Percentiles rank a stretch among this genome's conserved stretches.
Evolutionary conservation across 352 stramenopile genomes (phyloP).

Genomic region (Pythium apleroticum): DNA sequence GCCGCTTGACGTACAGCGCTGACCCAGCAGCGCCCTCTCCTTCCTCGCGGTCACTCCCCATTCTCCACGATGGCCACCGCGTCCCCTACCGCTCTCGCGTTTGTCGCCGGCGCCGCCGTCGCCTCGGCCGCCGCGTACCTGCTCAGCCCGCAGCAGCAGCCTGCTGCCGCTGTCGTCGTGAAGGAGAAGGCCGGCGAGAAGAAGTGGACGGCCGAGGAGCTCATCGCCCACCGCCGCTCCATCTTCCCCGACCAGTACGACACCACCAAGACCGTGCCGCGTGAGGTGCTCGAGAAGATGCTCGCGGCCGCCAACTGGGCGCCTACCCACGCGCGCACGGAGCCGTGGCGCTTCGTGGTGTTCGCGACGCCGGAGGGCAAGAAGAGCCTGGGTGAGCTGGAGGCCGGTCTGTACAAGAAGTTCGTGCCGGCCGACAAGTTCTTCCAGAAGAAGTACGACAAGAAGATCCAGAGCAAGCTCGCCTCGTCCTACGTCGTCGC

Average conservation of each 20-base stretch:
- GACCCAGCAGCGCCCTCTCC: too few relatives aligned
- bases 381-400: slow-evolving; percentile 56
- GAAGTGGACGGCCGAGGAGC: slow-evolving; percentile 68
- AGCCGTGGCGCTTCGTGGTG: slow-evolving; percentile 85
- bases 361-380: slow-evolving; percentile 57
- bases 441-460: slow-evolving; percentile 77
- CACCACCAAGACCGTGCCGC: slow-evolving; percentile 44
- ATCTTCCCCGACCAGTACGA: slow-evolving; percentile 79
- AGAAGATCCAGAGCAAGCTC: slow-evolving; percentile 72
- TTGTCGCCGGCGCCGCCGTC: slow-evolving; percentile 24
- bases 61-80: slow-evolving; percentile 19
- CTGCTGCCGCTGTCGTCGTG: slow-evolving; percentile 18
- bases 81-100: slow-evolving; percentile 17
- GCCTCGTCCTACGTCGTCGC: slow-evolving; percentile 76
- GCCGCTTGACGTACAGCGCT: too few relatives aligned
- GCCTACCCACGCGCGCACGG: slow-evolving; percentile 74
- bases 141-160: slow-evolving; percentile 28
- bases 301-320: slow-evolving; percentile 81
- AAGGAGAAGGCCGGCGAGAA: slow-evolving; percentile 20
- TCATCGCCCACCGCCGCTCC: slow-evolving; percentile 76
- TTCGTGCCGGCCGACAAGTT: slow-evolving; percentile 65
- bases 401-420: slow-evolving; percentile 72
- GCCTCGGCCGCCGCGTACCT: slow-evolving; percentile 22
- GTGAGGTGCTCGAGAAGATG: slow-evolving; percentile 71
- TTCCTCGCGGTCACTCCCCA: slow-evolving; percentile 8